Evolutionary conservation across 768 basidiomycete genomes (phyloP), one percentile per base, ranked within the genome.

Genomic region (Candolleomyces eurysporus): DNA sequence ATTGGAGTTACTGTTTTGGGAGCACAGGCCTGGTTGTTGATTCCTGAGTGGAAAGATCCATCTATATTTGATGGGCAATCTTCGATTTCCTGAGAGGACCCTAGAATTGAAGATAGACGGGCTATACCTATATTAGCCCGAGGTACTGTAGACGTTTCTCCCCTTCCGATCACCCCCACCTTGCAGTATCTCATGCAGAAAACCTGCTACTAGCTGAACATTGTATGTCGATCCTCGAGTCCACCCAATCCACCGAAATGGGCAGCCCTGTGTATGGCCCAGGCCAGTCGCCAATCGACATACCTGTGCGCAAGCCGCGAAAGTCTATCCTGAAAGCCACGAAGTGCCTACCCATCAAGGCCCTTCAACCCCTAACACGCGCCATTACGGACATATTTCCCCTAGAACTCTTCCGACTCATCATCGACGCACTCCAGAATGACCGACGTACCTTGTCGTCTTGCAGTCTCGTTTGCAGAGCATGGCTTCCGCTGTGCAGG

Each of bases 401-500:
- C 13, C n/a, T 60, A 6, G 59, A 60, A 21, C 59, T 60, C 48
- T 42, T 60, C 51, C 21, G 52, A 43, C 8, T 60, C 26, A 30
- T 60, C 21, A 53, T 60, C 52, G 51, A 60, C 17, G 43, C 30
- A 14, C 40, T 54, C 26, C n/a, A 48, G 45, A 14, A 63, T 32
- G 58, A 67, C 54, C 42, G 49, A 17, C 19, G 17, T n/a, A 42
- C 65, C 30, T 59, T 70, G 14, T 48, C 60, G 26, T 56, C 59
- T 16, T 72, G 69, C 57, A 63, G 66, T n/a, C 43, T 68, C 32
- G 71, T 71, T 17, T 71, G 67, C 48, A 60, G 59, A n/a, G 63
- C 65, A 11, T 71, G 71, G 71, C 39, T 68, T 7, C 68, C 68
- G 39, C 22, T 61, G 9, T 61, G 55, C 46, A 48, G 61, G 17